Base-by-base conservation (phyloP, 148 eudicot genomes). In the Chenopodium formosanum region DNA sequence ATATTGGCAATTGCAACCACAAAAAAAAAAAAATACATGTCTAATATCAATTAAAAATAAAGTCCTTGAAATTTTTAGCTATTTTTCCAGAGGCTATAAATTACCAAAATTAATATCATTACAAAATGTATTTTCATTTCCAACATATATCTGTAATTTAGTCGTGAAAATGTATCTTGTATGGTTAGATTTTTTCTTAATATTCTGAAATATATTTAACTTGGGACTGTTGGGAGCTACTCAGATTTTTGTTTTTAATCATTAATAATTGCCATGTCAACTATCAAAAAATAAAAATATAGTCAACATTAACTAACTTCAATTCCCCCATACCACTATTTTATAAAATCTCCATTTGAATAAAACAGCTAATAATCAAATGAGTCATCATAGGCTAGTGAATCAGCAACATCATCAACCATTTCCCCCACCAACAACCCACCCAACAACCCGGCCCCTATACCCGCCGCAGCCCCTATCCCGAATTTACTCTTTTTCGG, bases 381-480 rank as follows among this genome's bases (percentile, higher is more conserved):
- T 31, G 60, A 53, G 23, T 80, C 86, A 85, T 85, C 87, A 78
- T 77, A 84, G 31, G 68, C 82, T 12, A 70, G 76, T 27, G 81
- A 53, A 16, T 87, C 85, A 44, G 84, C 87, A 50, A 75, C 84
- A 76, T 88, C 84, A 27, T 83, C 88, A 9, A 80, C 64, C 88
- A 84, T 83, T 6, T 84, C 88, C 1, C 89, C 91, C 2, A 89
- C 83, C 86, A 86, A 66, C 56, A 85, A 19, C 53, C 87, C 90
- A 20, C 85, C 85, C 27, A 89, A 29, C 85, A 85, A 74, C 53
- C 91, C 90, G 6, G 86, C 89, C 44, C 87, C 87, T 12, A 89
- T 10, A 8, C 87, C 88, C 5, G 80, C 82, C 5, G 84, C 86
- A 4, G 83, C 47, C 34, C 87, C 87, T 74, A 87, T 9, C 40